These are phyloP conservation scores for Suhomyces taliae DNA, from an alignment of 1,139 yeast genomes.

Conservation along the genomic window DNA sequence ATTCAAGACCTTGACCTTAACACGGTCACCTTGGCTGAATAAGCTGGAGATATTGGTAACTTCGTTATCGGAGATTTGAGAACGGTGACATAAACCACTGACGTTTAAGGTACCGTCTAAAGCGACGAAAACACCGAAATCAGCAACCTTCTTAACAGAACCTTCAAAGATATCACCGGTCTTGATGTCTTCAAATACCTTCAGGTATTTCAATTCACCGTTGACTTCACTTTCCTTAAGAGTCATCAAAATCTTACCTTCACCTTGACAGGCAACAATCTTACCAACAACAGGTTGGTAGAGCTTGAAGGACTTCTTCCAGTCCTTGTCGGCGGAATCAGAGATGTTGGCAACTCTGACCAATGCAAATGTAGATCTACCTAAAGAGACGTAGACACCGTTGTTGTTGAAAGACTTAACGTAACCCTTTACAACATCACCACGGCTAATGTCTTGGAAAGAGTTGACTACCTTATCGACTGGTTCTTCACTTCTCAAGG, in stretches of 20 bases:
- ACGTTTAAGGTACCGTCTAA: slow-evolving; percentile 73
- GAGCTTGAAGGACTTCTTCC: slow-evolving; percentile 75
- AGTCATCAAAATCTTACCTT: slow-evolving; percentile 70
- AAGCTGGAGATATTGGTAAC: slow-evolving; percentile 54
- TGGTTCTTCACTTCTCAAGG: slow-evolving; percentile 49
- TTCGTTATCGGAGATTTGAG: slow-evolving; percentile 75
- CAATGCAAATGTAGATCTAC: slow-evolving; percentile 72
- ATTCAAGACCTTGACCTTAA: slow-evolving; percentile 74
- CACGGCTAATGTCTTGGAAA: slow-evolving; percentile 59
- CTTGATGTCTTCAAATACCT: slow-evolving; percentile 61
- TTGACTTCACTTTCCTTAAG: slow-evolving; percentile 79
- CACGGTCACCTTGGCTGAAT: slow-evolving; percentile 87
- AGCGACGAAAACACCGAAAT: slow-evolving; percentile 87
- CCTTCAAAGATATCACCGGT: slow-evolving; percentile 79
- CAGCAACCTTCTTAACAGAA: slow-evolving; percentile 73
- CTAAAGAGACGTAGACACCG: slow-evolving; percentile 79
- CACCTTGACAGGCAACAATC: slow-evolving; percentile 61
- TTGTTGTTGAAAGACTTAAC: slow-evolving; percentile 72
- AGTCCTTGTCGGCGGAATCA: slow-evolving; percentile 78
- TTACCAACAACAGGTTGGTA: slow-evolving; percentile 80
- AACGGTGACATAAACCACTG: slow-evolving; percentile 84
- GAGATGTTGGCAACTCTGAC: slow-evolving; percentile 81
- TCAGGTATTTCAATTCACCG: slow-evolving; percentile 60
- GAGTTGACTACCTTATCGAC: slow-evolving; percentile 51
- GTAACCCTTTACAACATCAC: slow-evolving; percentile 76